Percentiles rank a stretch among this genome's conserved stretches.
These are phyloP conservation scores for Colletotrichum eremochloae DNA, from an alignment of 2,329 filamentous ascomycete species.

Conservation along the genomic window DNA sequence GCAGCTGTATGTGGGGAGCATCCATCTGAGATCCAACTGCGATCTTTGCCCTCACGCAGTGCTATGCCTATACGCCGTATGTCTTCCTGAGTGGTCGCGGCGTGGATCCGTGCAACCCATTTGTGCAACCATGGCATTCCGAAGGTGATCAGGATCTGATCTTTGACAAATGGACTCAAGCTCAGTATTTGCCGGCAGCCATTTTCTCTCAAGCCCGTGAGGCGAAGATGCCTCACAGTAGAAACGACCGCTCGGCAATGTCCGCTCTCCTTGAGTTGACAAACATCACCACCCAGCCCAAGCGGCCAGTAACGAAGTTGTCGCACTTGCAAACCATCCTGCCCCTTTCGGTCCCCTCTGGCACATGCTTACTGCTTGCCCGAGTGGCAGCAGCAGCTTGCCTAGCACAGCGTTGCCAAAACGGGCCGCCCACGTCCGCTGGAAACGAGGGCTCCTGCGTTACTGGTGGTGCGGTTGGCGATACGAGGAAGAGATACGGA, in stretches of 20 bases:
- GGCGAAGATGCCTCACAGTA: too few species aligned
- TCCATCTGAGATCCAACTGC: slow-evolving; percentile 4
- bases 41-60: slow-evolving; percentile 1
- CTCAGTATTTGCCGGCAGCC: background rate
- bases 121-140: too few species aligned
- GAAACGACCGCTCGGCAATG: background rate
- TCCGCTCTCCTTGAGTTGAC: background rate
- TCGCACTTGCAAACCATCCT: background rate
- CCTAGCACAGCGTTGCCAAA: slow-evolving; percentile 22
- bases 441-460: background rate
- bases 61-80: background rate
- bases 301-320: background rate
- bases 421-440: slow-evolving; percentile 32
- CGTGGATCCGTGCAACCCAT: background rate
- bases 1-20: background rate
- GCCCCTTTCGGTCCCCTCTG: background rate
- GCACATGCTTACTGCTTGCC: background rate
- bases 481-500: slow-evolving; percentile 16
- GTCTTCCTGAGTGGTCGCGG: background rate
- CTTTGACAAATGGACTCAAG: background rate
- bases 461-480: slow-evolving; percentile 10
- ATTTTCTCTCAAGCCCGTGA: background rate
- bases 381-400: slow-evolving; percentile 8
- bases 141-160: background rate
- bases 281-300: background rate